Evolutionary conservation across 768 basidiomycete genomes (phyloP).

Genomic region (Zangia roseola): DNA sequence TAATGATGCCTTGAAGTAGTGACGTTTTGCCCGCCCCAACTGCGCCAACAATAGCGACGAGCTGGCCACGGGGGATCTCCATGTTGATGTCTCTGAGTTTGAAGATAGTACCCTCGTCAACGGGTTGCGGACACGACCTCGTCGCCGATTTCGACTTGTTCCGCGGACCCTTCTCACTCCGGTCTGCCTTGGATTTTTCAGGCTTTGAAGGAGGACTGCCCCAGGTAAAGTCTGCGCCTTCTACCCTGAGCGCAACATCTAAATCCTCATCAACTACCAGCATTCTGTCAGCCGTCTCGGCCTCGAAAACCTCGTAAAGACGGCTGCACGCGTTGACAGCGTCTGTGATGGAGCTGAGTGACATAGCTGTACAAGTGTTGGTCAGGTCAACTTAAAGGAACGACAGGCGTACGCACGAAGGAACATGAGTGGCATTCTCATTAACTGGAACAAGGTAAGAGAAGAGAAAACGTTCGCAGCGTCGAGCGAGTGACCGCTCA

Average conservation of each 20-base stretch:
- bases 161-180: not conserved
- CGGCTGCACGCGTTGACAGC: conserved; percentile 79
- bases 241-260: conserved; percentile 62
- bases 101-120: conserved; percentile 47
- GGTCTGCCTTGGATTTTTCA: conserved; percentile 27
- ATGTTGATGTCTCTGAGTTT: conserved; percentile 64
- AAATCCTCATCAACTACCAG: conserved; percentile 53
- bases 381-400: conserved; percentile 7
- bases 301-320: conserved; percentile 78
- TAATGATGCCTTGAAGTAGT: conserved; percentile 70
- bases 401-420: conserved; percentile 35
- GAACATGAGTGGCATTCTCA: conserved; percentile 81
- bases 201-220: conserved; percentile 50
- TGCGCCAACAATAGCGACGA: conserved; percentile 83
- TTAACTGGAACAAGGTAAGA: conserved; percentile 81
- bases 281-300: conserved; percentile 67
- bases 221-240: conserved; percentile 81
- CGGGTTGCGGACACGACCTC: conserved; percentile 27
- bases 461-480: conserved; percentile 82
- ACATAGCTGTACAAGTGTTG: conserved; percentile 45
- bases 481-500: conserved; percentile 63
- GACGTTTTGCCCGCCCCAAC: conserved; percentile 60
- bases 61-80: conserved; percentile 68
- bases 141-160: too few relatives aligned
- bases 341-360: conserved; percentile 80